Evolutionary conservation across 805 yeast genomes (phyloP).

Genomic region (Candida ortonii): DNA sequence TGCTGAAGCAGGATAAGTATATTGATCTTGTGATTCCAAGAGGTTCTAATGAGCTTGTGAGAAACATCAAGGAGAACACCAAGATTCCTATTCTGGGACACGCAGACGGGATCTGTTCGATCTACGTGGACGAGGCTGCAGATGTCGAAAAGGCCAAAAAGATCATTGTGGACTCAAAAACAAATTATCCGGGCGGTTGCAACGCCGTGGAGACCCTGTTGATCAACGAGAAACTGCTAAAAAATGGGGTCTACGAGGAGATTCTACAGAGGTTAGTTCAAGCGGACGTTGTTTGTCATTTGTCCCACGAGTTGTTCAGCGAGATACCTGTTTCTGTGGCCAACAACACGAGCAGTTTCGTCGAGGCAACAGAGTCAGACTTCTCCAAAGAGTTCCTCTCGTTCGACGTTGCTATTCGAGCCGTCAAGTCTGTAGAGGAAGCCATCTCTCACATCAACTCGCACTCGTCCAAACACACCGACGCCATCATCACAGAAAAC

Average conservation of each 20-base stretch:
- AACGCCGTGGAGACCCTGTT: conserved; percentile 91
- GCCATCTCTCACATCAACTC: conserved; percentile 86
- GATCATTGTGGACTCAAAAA: conserved; percentile 81
- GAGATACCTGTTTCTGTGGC: conserved; percentile 19
- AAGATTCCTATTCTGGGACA: conserved; percentile 97
- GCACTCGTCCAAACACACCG: conserved; percentile 97
- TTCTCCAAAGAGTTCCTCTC: conserved; percentile 84
- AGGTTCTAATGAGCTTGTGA: conserved; percentile 92
- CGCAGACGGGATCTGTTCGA: conserved; percentile 96
- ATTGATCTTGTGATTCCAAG: conserved; percentile 96
- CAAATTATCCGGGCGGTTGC: conserved; percentile 99
- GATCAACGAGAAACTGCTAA: conserved; percentile 45
- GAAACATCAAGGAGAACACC: conserved; percentile 79
- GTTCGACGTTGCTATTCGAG: conserved; percentile 72
- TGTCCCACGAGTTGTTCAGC: conserved; percentile 49
- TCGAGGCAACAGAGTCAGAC: conserved; percentile 59
- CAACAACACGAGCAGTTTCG: conserved; percentile 23
- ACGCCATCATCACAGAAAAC: conserved; percentile 79
- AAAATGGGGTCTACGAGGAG: conserved; percentile 15
- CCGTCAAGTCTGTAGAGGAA: conserved; percentile 54
- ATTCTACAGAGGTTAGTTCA: conserved; percentile 43
- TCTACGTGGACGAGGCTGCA: conserved; percentile 75
- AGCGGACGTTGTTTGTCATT: conserved; percentile 73
- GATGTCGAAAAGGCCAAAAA: conserved; percentile 74
- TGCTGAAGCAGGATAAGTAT: conserved; percentile 79